phyloP scores from a whole-genome alignment of 2,329 filamentous ascomycete species.

The Cyphellophora attinorum region DNA sequence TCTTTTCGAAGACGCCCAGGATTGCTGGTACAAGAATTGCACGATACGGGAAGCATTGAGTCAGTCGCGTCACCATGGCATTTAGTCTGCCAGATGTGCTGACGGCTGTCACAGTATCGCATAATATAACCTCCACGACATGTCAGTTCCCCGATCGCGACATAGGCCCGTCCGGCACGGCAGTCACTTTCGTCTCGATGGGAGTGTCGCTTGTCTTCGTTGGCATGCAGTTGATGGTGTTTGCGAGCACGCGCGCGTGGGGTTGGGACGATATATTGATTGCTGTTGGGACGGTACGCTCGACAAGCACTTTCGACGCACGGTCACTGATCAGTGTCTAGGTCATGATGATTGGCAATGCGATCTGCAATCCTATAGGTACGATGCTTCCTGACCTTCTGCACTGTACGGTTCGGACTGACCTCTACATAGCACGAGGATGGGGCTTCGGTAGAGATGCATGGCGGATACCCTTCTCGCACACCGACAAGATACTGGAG shows the following conservation, averaged over 20 bases:
- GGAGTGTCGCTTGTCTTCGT: conserved; percentile 6
- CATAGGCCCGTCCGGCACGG: conserved; percentile 4
- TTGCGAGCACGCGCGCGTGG: conserved; percentile 3
- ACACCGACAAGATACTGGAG: no score
- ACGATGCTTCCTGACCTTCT: no score
- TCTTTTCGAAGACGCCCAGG: conserved; percentile 2
- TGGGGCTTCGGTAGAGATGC: conserved; percentile 7
- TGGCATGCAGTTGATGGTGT: conserved; percentile 3
- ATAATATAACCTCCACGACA: conserved; percentile 7
- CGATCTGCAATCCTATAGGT: conserved; percentile 7
- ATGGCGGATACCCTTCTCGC: conserved; percentile 8
- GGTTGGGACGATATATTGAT: conserved; percentile 10
- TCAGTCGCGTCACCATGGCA: background rate
- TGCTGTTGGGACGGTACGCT: conserved; percentile 6
- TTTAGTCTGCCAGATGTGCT: background rate
- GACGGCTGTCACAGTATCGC: conserved; percentile 4
- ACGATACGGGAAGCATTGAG: conserved; percentile 8
- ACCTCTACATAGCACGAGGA: conserved; percentile 3
- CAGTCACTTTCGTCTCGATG: conserved; percentile 10
- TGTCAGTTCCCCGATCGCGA: conserved; percentile 7
- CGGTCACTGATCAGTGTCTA: background rate
- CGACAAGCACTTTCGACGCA: background rate
- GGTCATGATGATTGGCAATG: conserved; percentile 10
- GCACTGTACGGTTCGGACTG: background rate
- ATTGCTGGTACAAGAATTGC: conserved; percentile 8